Conservation (phyloP, 2,329 filamentous ascomycete genomes). For the Xylaria sp. region DNA sequence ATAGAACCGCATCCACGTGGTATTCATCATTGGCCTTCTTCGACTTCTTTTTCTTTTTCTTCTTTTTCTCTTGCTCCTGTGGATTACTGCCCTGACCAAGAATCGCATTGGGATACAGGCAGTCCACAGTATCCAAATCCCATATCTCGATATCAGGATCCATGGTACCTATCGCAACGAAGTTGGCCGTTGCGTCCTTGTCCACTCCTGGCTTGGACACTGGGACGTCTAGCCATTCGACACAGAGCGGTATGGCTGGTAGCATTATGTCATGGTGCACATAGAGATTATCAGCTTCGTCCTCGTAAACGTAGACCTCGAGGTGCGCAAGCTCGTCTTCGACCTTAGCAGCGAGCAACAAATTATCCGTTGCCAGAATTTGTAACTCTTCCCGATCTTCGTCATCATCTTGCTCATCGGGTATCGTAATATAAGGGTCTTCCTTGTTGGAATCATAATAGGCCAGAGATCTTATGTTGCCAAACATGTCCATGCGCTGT, state of each 20-base stretch:
- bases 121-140: slow-evolving; percentile 95
- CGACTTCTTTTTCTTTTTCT: slow-evolving; percentile 90
- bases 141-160: slow-evolving; percentile 98
- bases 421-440: slow-evolving; percentile 94
- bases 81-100: slow-evolving; percentile 76
- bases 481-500: slow-evolving; percentile 89
- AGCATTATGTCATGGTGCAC: slow-evolving; percentile 99
- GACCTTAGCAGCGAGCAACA: slow-evolving; percentile 90
- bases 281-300: slow-evolving; percentile 93
- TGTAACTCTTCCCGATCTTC: slow-evolving; percentile 94
- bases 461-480: slow-evolving; percentile 90
- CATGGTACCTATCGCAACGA: slow-evolving; percentile 95
- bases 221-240: slow-evolving; percentile 96
- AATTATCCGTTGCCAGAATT: slow-evolving; percentile 90
- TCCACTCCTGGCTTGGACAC: slow-evolving; percentile 75
- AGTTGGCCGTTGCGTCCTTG: slow-evolving; percentile 80
- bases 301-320: slow-evolving; percentile 97
- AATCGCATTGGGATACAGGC: slow-evolving; percentile 98
- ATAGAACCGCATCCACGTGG: slow-evolving; percentile 93
- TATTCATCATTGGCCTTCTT: slow-evolving; percentile 90
- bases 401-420: slow-evolving; percentile 75
- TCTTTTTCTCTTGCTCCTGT: slow-evolving; percentile 61
- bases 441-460: slow-evolving; percentile 96
- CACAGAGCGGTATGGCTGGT: slow-evolving; percentile 91
- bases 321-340: slow-evolving; percentile 97